phyloP scores from a whole-genome alignment of 495 filamentous ascomycete species.

The Xylona heveae region DNA sequence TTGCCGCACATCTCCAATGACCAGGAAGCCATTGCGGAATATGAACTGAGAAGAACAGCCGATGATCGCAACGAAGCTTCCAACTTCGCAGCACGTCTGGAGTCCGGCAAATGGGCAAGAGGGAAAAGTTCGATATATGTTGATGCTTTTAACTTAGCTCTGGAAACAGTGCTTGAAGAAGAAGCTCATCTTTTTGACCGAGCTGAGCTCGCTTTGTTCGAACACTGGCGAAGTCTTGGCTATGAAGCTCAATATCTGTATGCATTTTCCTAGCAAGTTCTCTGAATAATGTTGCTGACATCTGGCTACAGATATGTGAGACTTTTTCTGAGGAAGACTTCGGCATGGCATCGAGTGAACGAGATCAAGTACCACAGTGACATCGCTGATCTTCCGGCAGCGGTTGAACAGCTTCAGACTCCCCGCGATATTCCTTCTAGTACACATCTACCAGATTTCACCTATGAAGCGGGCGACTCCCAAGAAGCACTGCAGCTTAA shows the following conservation, averaged over 20 bases:
- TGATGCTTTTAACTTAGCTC: constrained; percentile 85
- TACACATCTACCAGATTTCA: too few species aligned
- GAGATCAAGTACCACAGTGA: constrained; percentile 62
- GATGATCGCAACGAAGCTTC: constrained; percentile 18
- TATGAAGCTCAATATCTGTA: constrained; percentile 91
- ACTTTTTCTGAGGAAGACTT: constrained; percentile 81
- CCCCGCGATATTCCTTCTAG: constrained; percentile 20
- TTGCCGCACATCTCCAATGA: constrained; percentile 46
- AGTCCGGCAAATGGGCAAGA: constrained; percentile 32
- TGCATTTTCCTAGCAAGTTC: constrained; percentile 11
- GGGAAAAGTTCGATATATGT: constrained; percentile 82
- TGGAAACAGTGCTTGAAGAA: constrained; percentile 78
- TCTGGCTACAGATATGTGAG: constrained; percentile 52
- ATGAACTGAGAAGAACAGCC: constrained; percentile 37
- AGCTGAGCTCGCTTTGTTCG: constrained; percentile 59
- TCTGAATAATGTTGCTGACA: constrained; percentile 3
- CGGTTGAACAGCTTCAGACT: constrained; percentile 37
- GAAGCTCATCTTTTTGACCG: constrained; percentile 74
- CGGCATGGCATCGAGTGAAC: constrained; percentile 77
- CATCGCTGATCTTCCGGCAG: constrained; percentile 47
- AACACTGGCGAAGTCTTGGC: constrained; percentile 44
- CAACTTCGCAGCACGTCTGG: constrained; percentile 28
- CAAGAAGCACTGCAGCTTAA: constrained; percentile 19
- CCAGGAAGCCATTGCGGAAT: constrained; percentile 56
- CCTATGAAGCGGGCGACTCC: too few species aligned